These are phyloP conservation scores for Parietaria judaica DNA, from an alignment of 306 rosid genomes.

Conservation along the genomic window DNA sequence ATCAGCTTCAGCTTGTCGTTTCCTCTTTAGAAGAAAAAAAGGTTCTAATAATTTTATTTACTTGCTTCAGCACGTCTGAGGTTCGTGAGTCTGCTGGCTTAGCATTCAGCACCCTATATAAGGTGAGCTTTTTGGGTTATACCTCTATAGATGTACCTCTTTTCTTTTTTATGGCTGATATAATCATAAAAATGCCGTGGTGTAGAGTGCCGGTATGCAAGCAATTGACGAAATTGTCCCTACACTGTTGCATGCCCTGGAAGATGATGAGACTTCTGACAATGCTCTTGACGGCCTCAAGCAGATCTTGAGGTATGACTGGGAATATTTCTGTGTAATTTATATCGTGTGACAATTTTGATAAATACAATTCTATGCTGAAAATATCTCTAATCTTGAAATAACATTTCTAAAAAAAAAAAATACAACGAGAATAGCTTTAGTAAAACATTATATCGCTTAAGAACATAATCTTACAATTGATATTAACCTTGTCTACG, in stretches of 20 bases:
- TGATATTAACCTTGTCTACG: too few species aligned
- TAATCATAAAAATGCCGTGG: conserved; percentile 11
- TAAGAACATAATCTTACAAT: too few species aligned
- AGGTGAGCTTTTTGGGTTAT: conserved; percentile 33
- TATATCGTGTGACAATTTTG: too few species aligned
- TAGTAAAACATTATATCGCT: too few species aligned
- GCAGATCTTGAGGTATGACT: conserved; percentile 75
- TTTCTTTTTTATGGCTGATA: too few species aligned
- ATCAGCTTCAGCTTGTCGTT: conserved; percentile 12
- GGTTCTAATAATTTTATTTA: not conserved
- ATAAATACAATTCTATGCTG: too few species aligned
- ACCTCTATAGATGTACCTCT: not conserved
- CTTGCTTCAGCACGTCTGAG: conserved; percentile 48
- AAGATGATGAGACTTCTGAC: conserved; percentile 79
- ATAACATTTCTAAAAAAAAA: too few species aligned
- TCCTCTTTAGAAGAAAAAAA: not conserved
- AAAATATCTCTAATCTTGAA: too few species aligned
- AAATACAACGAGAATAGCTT: too few species aligned
- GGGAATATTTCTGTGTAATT: too few species aligned
- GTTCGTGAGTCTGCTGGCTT: conserved; percentile 94
- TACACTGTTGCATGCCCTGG: conserved; percentile 87
- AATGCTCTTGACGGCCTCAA: conserved; percentile 98
- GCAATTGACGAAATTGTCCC: conserved; percentile 98
- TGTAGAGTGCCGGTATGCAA: conserved; percentile 97
- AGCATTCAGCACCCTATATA: conserved; percentile 93